phyloP scores from a whole-genome alignment of 805 yeast species.

The Starmerella riodocensis region DNA sequence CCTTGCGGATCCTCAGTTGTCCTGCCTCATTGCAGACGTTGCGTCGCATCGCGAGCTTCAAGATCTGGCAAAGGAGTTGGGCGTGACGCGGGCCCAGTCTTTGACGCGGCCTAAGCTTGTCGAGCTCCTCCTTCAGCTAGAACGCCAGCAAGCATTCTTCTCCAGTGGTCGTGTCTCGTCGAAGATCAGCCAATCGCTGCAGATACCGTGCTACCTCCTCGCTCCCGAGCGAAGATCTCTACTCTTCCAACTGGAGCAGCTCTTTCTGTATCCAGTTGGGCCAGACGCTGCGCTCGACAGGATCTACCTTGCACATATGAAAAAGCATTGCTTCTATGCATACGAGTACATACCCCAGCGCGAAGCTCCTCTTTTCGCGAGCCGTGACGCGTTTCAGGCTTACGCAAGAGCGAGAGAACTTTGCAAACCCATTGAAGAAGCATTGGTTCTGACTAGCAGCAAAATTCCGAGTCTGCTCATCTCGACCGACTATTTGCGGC shows the following conservation, averaged over 20 bases:
- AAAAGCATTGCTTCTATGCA: constrained; percentile 16
- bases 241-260: constrained; percentile 14
- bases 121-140: constrained; percentile 9
- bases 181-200: constrained; percentile 5
- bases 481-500: neutral
- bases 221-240: constrained; percentile 4
- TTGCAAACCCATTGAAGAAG: constrained; percentile 19
- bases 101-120: constrained; percentile 11
- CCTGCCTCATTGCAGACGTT: constrained; percentile 13
- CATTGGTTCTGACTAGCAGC: constrained; percentile 1
- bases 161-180: constrained; percentile 5
- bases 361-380: constrained; percentile 19
- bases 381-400: constrained; percentile 11
- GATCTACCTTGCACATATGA: constrained; percentile 21
- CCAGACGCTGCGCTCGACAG: constrained; percentile 19
- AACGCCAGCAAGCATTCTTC: constrained; percentile 16
- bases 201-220: constrained; percentile 9
- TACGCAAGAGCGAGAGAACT: constrained; percentile 18
- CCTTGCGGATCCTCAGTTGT: constrained; percentile 6
- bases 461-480: constrained; percentile 1
- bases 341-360: constrained; percentile 18
- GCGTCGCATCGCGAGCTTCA: constrained; percentile 20
- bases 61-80: constrained; percentile 11
- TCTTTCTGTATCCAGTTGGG: constrained; percentile 20
- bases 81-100: constrained; percentile 4